These are phyloP conservation scores for Pythium angustatum DNA, from an alignment of 352 stramenopile species.

Conservation along the genomic window DNA sequence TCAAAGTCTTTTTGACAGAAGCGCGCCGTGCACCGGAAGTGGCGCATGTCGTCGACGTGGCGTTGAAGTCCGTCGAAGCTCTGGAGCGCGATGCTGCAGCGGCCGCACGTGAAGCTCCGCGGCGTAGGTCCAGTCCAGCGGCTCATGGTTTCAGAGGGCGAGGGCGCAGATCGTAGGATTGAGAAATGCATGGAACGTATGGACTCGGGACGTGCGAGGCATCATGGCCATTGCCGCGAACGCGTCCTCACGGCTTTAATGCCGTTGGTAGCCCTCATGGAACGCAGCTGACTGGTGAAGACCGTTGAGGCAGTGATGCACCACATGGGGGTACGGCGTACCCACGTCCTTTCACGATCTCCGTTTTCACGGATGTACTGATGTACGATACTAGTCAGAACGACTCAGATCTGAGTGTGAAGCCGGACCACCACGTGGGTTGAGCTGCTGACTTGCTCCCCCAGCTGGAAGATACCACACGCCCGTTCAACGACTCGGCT, in stretches of 20 bases:
- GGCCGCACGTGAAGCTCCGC: conserved; percentile 15
- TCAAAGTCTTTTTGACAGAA: conserved; percentile 20
- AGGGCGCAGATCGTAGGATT: background rate
- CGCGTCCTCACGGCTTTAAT: background rate
- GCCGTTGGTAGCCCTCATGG: background rate
- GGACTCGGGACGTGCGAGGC: background rate
- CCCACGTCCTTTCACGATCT: conserved; percentile 8
- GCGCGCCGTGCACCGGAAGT: conserved; percentile 15
- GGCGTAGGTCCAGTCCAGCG: background rate
- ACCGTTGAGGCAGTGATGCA: background rate
- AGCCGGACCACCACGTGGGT: too few relatives aligned
- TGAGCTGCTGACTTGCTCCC: background rate
- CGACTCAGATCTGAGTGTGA: background rate
- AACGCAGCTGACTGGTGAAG: background rate
- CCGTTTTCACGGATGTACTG: conserved; percentile 1
- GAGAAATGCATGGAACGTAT: background rate
- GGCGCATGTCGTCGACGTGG: conserved; percentile 13
- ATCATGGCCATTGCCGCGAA: too few relatives aligned
- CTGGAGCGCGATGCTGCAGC: conserved; percentile 4
- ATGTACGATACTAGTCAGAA: background rate
- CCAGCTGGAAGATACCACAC: too few relatives aligned
- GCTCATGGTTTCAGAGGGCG: background rate
- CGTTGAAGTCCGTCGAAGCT: conserved; percentile 13
- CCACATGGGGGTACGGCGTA: background rate
- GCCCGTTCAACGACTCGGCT: too few relatives aligned